Conservation (phyloP, 192 early-diverging fungal species). For the Coemansia sp. region DNA sequence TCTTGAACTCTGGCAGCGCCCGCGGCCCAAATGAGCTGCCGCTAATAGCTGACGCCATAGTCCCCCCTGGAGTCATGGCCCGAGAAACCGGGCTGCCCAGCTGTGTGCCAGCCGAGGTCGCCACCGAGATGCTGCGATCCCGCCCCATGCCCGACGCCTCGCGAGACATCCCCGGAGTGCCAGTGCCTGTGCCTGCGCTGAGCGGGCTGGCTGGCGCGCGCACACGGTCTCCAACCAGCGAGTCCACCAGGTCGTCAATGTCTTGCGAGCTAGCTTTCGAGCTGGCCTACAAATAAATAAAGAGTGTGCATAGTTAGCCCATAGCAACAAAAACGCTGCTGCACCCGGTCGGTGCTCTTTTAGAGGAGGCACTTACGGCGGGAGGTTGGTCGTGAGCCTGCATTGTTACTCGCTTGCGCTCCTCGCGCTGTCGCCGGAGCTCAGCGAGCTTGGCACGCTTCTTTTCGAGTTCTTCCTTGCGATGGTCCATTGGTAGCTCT, state of each 20-base stretch:
- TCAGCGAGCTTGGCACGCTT: slow-evolving; percentile 91
- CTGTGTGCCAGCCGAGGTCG: slow-evolving; percentile 35
- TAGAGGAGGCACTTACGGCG: slow-evolving; percentile 20
- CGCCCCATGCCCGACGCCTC: slow-evolving; percentile 18
- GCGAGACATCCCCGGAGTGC: slow-evolving; percentile 14
- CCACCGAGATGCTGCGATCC: slow-evolving; percentile 39
- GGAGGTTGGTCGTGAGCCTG: slow-evolving; percentile 27
- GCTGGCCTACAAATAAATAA: slow-evolving; percentile 12
- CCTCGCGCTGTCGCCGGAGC: slow-evolving; percentile 76
- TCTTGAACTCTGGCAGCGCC: slow-evolving; percentile 61
- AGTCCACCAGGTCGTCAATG: slow-evolving; percentile 84
- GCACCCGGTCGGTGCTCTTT: background rate
- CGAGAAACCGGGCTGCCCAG: slow-evolving; percentile 23
- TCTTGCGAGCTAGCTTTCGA: slow-evolving; percentile 57
- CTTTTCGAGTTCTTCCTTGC: slow-evolving; percentile 82
- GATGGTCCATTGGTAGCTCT: slow-evolving; percentile 58
- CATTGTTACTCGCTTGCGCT: slow-evolving; percentile 58
- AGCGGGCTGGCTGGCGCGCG: slow-evolving; percentile 16
- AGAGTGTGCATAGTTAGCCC: background rate
- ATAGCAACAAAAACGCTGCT: background rate
- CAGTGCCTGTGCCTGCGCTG: slow-evolving; percentile 2
- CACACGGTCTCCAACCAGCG: slow-evolving; percentile 65
- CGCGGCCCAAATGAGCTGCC: background rate
- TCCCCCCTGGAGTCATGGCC: slow-evolving; percentile 13
- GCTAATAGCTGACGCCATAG: background rate